phyloP scores from a whole-genome alignment of 768 basidiomycete genomes.

The Tylopilus sp. region DNA sequence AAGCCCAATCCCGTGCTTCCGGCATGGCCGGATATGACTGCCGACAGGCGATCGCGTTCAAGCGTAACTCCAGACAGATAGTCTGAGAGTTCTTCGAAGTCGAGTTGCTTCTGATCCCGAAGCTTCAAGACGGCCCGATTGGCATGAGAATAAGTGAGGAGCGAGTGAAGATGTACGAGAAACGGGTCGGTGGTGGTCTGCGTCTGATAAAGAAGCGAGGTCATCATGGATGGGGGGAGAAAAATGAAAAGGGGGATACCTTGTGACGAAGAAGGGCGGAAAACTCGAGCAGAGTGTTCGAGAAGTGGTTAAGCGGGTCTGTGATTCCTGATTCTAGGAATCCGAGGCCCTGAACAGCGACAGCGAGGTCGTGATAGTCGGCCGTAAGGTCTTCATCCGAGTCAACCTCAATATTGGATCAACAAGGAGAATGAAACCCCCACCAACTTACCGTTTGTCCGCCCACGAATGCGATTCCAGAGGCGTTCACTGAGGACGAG shows the following conservation, averaged over 20 bases:
- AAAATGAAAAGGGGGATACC: slow-evolving; percentile 39
- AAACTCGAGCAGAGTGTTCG: slow-evolving; percentile 93
- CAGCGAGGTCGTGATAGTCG: slow-evolving; percentile 97
- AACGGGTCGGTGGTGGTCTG: slow-evolving; percentile 91
- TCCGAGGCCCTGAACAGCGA: slow-evolving; percentile 93
- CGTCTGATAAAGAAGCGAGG: slow-evolving; percentile 46
- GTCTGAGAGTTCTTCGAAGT: slow-evolving; percentile 95
- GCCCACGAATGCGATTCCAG: slow-evolving; percentile 70
- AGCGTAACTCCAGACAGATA: slow-evolving; percentile 91
- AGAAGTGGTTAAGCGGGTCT: slow-evolving; percentile 95
- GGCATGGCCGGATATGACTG: slow-evolving; percentile 85
- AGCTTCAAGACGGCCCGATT: slow-evolving; percentile 93
- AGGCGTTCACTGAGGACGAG: slow-evolving; percentile 75
- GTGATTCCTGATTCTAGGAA: slow-evolving; percentile 99
- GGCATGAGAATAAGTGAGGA: slow-evolving; percentile 90
- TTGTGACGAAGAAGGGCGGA: slow-evolving; percentile 84
- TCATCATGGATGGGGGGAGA: slow-evolving; percentile 2
- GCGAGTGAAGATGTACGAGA: slow-evolving; percentile 83
- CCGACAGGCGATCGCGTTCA: slow-evolving; percentile 90
- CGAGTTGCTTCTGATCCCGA: slow-evolving; percentile 97
- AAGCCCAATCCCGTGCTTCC: slow-evolving; percentile 82
- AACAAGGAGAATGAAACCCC: slow-evolving; percentile 28
- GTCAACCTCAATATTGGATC: slow-evolving; percentile 82
- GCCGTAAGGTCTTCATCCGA: slow-evolving; percentile 90
- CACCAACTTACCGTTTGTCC: slow-evolving; percentile 76